Conservation (phyloP, 2,329 filamentous ascomycete genomes). For the Colletotrichum sp. region DNA sequence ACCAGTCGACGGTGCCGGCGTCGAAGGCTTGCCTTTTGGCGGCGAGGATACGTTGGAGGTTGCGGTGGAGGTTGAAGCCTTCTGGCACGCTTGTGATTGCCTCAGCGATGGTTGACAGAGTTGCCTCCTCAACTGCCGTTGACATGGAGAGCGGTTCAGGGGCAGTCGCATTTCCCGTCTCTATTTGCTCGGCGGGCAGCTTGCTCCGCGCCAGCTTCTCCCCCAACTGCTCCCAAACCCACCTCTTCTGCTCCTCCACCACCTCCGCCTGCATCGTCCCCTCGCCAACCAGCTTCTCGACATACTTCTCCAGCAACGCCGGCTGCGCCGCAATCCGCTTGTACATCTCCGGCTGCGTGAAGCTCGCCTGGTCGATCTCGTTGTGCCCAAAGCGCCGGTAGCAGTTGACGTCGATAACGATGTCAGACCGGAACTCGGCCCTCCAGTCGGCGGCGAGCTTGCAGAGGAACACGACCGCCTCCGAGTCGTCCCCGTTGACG, state of each 20-base stretch:
- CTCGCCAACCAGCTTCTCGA: slow-evolving; percentile 86
- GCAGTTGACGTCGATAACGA: slow-evolving; percentile 97
- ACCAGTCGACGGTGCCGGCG: slow-evolving; percentile 96
- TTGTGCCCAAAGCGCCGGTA: slow-evolving; percentile 99
- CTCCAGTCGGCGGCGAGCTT: slow-evolving; percentile 97
- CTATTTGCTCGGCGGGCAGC: slow-evolving; percentile 86
- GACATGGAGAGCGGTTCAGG: slow-evolving; percentile 75
- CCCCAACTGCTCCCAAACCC: slow-evolving; percentile 98
- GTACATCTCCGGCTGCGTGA: slow-evolving; percentile 99
- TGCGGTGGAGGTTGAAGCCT: slow-evolving; percentile 87
- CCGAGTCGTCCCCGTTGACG: slow-evolving; percentile 97
- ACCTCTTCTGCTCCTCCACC: slow-evolving; percentile 97
- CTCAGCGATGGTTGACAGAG: slow-evolving; percentile 80
- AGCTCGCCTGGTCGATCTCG: slow-evolving; percentile 98
- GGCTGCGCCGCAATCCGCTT: slow-evolving; percentile 89
- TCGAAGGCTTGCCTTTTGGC: slow-evolving; percentile 89
- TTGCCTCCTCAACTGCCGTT: slow-evolving; percentile 73
- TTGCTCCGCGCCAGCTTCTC: slow-evolving; percentile 97
- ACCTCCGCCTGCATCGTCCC: slow-evolving; percentile 96
- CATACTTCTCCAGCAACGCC: slow-evolving; percentile 86
- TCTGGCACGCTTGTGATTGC: slow-evolving; percentile 81
- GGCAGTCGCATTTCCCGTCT: not conserved
- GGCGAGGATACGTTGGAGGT: slow-evolving; percentile 92
- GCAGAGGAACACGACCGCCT: slow-evolving; percentile 97
- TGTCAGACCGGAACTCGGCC: slow-evolving; percentile 97